These are phyloP conservation scores for Chrysosporium keratinophilum DNA, from an alignment of 2,329 filamentous ascomycete species.

Conservation along the genomic window DNA sequence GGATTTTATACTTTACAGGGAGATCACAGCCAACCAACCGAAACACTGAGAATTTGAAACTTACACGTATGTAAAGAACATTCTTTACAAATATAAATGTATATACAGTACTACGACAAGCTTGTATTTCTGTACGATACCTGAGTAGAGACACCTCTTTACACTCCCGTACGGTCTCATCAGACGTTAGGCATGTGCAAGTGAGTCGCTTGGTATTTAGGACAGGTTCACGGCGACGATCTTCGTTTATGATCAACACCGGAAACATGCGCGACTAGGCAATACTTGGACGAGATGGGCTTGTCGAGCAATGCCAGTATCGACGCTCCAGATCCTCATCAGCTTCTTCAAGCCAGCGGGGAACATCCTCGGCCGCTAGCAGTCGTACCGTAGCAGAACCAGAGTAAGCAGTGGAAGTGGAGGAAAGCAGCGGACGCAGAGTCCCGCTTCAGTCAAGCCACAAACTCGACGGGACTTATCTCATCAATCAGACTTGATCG, in stretches of 20 bases:
- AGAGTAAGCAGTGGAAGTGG: neutral
- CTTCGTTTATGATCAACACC: slow-evolving; percentile 1
- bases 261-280: neutral
- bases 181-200: no score
- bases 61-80: no score
- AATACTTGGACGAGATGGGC: neutral
- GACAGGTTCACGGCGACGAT: neutral
- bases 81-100: no score
- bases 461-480: neutral
- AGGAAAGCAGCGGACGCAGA: neutral
- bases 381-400: neutral
- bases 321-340: neutral
- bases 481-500: neutral
- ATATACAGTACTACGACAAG: no score
- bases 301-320: neutral
- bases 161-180: no score
- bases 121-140: no score
- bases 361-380: neutral
- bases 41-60: no score
- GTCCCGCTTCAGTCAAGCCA: neutral
- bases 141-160: no score
- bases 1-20: neutral
- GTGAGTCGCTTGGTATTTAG: neutral
- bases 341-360: neutral
- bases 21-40: neutral